Evolutionary conservation across 495 filamentous ascomycete genomes (phyloP).

Genomic region (Neurospora sp.): DNA sequence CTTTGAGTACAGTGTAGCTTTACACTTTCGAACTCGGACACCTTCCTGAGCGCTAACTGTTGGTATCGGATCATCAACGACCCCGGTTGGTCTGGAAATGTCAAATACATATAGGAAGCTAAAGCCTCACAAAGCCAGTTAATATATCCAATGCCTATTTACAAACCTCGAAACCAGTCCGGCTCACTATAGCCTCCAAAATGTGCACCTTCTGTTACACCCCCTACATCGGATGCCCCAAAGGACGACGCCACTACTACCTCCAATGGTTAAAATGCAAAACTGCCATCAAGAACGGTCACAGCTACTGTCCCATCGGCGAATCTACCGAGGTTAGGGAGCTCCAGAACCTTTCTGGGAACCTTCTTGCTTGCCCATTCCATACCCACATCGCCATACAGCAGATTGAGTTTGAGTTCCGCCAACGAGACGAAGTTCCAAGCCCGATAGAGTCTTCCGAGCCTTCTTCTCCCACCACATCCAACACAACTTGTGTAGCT

Average conservation of each 20-base stretch:
- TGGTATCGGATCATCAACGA: not conserved
- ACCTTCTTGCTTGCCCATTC: conserved; percentile 18
- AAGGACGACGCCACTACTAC: conserved; percentile 18
- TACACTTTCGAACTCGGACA: not conserved
- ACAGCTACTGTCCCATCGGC: conserved; percentile 14
- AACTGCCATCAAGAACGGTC: conserved; percentile 11
- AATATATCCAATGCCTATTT: not conserved
- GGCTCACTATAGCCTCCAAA: not conserved
- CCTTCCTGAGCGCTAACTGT: not conserved
- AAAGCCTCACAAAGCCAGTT: not conserved
- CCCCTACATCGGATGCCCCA: conserved; percentile 17
- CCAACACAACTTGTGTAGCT: not conserved
- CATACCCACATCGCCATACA: conserved; percentile 19
- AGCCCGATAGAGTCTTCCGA: not conserved
- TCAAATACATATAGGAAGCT: not conserved
- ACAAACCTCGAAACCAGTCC: not conserved
- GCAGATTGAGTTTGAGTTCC: conserved; percentile 12
- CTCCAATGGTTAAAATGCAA: conserved; percentile 25
- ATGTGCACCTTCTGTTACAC: conserved; percentile 26
- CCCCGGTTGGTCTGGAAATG: not conserved
- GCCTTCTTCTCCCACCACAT: not conserved
- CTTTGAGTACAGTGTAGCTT: not conserved
- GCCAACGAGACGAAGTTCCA: not conserved
- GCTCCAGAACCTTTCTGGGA: conserved; percentile 17
- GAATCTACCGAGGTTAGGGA: conserved; percentile 11